Evolutionary conservation across 108 stramenopile species (phyloP), one percentile per base, ranked within the genome.

Genomic region (Cyclotella sp.): DNA sequence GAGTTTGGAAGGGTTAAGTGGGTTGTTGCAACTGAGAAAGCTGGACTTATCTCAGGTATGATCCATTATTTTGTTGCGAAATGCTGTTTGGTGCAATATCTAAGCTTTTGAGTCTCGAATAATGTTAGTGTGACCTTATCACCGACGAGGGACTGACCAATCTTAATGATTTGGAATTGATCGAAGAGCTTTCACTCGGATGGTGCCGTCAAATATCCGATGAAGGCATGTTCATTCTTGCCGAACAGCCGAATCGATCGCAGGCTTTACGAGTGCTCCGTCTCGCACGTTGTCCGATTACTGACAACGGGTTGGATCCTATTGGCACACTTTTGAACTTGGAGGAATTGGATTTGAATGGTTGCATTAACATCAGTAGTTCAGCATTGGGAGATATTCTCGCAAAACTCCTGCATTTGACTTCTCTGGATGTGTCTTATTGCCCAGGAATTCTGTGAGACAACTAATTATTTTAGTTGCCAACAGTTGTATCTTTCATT

Each of bases 181-280:
- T 95, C 6, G 87, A 91, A 64, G 92, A 93, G 54, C 82, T 95
- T 12, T 90, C 88, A 28, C 72, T 95, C 10, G 94, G 94, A 28
- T 93, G 94, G 92, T 95, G 94, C 66, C 78, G 92, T 27, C 63
- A 53, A 29, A 85, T 95, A 15, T 70, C 90, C 3, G 89, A 91
- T 67, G 55, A 28, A 53, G 94, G 91, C 14, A 64, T 95, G 55
- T 65, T 86, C 57, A 83, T 75, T 30, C 63, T 95, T 2, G 74
- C 82, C 14, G 51, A 51, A 9, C 93, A 95, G 40, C 78, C 83
- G 10, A 78, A 81, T 27, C 67, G 93, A 53, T 68, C 77, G 10
- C 21, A 71, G 47, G 60, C 70, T 24, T 49, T 95, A 45, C 73
- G 84, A 11, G 77, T 89, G 22, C 68, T 95, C 19, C 78, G 90